Percentiles rank a stretch among this genome's conserved stretches.
These are phyloP conservation scores for Cercophora sp. DNA, from an alignment of 495 filamentous ascomycete species.

Conservation along the genomic window DNA sequence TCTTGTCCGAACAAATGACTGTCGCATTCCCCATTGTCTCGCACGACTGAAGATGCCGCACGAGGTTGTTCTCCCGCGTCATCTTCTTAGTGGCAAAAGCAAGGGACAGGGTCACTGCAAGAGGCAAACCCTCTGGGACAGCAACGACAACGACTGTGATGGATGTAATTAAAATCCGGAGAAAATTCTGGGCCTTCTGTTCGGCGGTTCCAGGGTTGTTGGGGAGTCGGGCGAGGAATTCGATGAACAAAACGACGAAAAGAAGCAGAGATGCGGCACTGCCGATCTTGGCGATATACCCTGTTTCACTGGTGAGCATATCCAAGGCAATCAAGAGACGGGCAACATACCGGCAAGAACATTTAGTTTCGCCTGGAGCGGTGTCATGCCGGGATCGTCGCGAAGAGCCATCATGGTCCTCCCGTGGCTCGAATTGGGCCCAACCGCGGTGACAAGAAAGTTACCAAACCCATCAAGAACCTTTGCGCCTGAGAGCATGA, in stretches of 20 bases:
- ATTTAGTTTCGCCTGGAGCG: constrained; percentile 87
- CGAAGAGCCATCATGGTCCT: constrained; percentile 92
- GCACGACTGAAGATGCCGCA: constrained; percentile 83
- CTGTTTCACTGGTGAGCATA: constrained; percentile 20
- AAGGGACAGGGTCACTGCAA: constrained; percentile 89
- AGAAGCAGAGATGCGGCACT: constrained; percentile 74
- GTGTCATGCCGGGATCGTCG: constrained; percentile 83
- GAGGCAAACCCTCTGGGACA: constrained; percentile 88
- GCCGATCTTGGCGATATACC: constrained; percentile 89
- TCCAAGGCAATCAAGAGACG: background rate
- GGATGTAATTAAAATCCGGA: constrained; percentile 90
- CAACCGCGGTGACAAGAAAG: constrained; percentile 81
- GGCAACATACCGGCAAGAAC: constrained; percentile 51
- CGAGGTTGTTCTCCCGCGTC: constrained; percentile 92
- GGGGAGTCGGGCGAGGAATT: constrained; percentile 69
- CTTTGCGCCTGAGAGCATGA: constrained; percentile 88
- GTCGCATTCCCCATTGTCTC: constrained; percentile 98
- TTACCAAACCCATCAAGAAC: constrained; percentile 87
- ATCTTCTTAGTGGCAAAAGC: constrained; percentile 93
- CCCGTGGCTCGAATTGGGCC: constrained; percentile 79
- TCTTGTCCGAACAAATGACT: constrained; percentile 95
- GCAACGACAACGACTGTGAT: constrained; percentile 94
- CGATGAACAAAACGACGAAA: constrained; percentile 86
- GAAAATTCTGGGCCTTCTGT: constrained; percentile 80
- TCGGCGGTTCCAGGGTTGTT: constrained; percentile 50